phyloP scores from a whole-genome alignment of 2,329 filamentous ascomycete species.

The Trichoderma guizhouense region DNA sequence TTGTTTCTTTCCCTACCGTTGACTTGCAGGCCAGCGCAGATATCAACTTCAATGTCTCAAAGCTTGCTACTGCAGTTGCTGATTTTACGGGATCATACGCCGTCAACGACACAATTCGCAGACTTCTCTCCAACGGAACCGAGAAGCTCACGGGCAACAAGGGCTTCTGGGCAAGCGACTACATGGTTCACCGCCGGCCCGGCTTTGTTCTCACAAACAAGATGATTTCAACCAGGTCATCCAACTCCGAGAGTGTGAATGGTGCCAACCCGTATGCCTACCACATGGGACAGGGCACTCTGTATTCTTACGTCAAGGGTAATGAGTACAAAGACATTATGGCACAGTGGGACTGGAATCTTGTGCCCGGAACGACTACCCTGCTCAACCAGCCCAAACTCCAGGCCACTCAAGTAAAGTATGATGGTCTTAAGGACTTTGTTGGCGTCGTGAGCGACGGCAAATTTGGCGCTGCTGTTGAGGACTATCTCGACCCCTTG shows the following conservation, averaged over 20 bases:
- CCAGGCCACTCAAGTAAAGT: constrained; percentile 1
- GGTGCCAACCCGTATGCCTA: constrained; percentile 25
- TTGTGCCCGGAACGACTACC: constrained; percentile 25
- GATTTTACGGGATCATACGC: constrained; percentile 22
- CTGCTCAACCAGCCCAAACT: constrained; percentile 21
- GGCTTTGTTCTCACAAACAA: constrained; percentile 23
- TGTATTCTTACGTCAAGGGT: constrained; percentile 26
- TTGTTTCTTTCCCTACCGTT: constrained; percentile 24
- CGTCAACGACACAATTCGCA: constrained; percentile 19
- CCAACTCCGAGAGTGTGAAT: constrained; percentile 25
- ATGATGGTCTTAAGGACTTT: constrained; percentile 22
- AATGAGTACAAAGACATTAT: constrained; percentile 27
- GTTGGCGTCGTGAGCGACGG: constrained; percentile 26
- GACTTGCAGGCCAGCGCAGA: constrained; percentile 26
- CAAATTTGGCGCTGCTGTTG: constrained; percentile 20
- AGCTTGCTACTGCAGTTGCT: constrained; percentile 21
- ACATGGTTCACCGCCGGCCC: constrained; percentile 24
- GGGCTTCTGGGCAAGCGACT: constrained; percentile 26
- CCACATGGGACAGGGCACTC: constrained; percentile 26
- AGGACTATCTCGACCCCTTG: constrained; percentile 24
- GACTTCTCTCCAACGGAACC: constrained; percentile 24
- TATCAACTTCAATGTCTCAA: constrained; percentile 26
- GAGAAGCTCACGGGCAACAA: constrained; percentile 25
- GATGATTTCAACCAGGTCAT: constrained; percentile 23
- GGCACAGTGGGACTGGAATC: constrained; percentile 27